Evolutionary conservation across 106 monocot species (phyloP).

Genomic region (Dioscorea dumetorum): DNA sequence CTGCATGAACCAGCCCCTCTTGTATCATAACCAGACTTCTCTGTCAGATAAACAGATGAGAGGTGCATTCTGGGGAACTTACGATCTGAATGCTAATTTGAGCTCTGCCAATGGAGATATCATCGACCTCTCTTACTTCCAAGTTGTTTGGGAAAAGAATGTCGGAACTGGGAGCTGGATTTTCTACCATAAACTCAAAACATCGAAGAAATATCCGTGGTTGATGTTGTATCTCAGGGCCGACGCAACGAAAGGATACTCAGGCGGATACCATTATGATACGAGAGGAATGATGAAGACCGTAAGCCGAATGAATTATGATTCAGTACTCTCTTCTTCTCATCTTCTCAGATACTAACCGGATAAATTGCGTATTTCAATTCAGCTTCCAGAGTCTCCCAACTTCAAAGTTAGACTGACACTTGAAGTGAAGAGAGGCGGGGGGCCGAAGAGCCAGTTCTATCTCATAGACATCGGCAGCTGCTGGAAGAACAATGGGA

Average conservation of each 20-base stretch:
- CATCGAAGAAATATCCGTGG: constrained; percentile 70
- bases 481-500: constrained; percentile 90
- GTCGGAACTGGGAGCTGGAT: constrained; percentile 44
- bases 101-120: background rate
- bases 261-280: constrained; percentile 79
- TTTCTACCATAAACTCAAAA: constrained; percentile 63
- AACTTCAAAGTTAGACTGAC: constrained; percentile 65
- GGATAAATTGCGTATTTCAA: background rate
- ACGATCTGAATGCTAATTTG: constrained; percentile 45
- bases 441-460: constrained; percentile 74
- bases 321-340: background rate
- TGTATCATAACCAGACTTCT: constrained; percentile 43
- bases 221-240: constrained; percentile 89
- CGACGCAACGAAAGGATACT: constrained; percentile 72
- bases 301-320: constrained; percentile 20
- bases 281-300: constrained; percentile 80
- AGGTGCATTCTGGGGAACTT: constrained; percentile 58
- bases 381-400: constrained; percentile 68
- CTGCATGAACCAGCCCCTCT: constrained; percentile 89
- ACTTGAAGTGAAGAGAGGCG: constrained; percentile 47
- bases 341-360: background rate
- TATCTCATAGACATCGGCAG: constrained; percentile 93
- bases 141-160: constrained; percentile 79
- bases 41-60: constrained; percentile 21
- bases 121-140: constrained; percentile 38